Base-by-base conservation (phyloP, 1,284 basidiomycete genomes). In the Boletus hoseneyae region DNA sequence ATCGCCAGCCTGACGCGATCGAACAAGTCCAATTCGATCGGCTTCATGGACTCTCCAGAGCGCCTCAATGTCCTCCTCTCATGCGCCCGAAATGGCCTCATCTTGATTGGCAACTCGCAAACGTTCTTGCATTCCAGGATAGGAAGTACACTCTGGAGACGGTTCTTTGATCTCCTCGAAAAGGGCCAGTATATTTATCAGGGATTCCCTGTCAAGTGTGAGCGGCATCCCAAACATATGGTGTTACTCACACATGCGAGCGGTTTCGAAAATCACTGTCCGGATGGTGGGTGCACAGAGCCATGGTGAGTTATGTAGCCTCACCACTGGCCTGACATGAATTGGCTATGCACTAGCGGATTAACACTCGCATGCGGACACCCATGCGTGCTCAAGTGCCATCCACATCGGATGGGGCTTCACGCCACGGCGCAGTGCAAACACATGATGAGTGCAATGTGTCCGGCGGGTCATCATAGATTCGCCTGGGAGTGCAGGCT, bases 41-140 rank as follows among this genome's bases (percentile, higher is more conserved):
- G 83, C 0, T 86, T 86, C 66, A 83, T 86, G 82, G 74, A 63
- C 35, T 73, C 83, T 3, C 78, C 79, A 0, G 80, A 86, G 59
- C 77, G 84, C 5, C 64, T 85, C 27, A 86, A 82, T 49, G 83
- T 85, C 8, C 68, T 86, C 2, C 71, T 85, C 12, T 85, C 83
- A 0, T 76, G 84, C 6, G 80, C 83, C 10, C 73, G 82, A 3
- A 66, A 83, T 58, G 78, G 73, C 0, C 64, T 83, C 3, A 79
- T 85, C 45, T 71, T 86, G 61, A 74, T 86, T n/a, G 84, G 83
- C 3, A 84, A 85, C 54, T 64, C 74, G 0, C 57, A 73, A 0
- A 86, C 83, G 0, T 85, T 85, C 61, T 62, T 66, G 39, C 65
- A 71, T 1, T 70, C 83, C 9, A 73, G 67, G 15, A 83, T 76